Base-by-base conservation (phyloP, 257 asterid genomes). In the Galeopsis tetrahit region DNA sequence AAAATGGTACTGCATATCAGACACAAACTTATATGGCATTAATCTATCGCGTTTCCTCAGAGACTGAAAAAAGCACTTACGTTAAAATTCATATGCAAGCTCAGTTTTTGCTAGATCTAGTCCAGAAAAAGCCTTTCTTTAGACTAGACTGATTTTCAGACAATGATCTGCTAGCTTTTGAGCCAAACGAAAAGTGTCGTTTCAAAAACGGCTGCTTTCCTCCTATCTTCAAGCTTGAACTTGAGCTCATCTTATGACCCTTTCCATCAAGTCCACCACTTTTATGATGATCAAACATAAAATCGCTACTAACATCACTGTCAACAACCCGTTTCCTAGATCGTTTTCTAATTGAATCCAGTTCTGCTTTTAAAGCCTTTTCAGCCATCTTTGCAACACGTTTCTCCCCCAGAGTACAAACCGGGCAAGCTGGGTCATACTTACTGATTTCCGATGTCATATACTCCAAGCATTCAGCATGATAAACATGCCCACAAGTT, bases 321-420 rank as follows among this genome's bases (percentile, higher is more conserved):
- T 89, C 96, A n/a, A 86, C 82, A 53, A 87, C 83, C 31, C 89
- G 84, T 53, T 82, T 91, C 80, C 81, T 84, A 33, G 83, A 90
- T 59, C 77, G 77, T 77, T 81, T 90, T 77, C 85, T 82, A 75
- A 86, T 90, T 5, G 80, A 79, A 33, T 94, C 99, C 82, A 94
- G 67, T 63, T 88, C 96, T 7, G 92, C 94, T 82, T 80, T 91
- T 85, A 87, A 57, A 15, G 89, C 90, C 84, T 92, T 95, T 57
- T 95, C 97, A 6, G 87, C 90, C 90, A 92, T 87, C 81, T 91
- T 95, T 71, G 78, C 73, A 8, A 87, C 76, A 68, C 81, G 90
- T 79, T 91, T 95, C 88, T 83, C 97, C 63, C 99, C 99, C 60
- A 71, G 86, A 44, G 99, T 90, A 80, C 99, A 95, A 68, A 92